These are phyloP conservation scores for Ustilago tritici DNA, from an alignment of 1,284 basidiomycete genomes.

Conservation along the genomic window DNA sequence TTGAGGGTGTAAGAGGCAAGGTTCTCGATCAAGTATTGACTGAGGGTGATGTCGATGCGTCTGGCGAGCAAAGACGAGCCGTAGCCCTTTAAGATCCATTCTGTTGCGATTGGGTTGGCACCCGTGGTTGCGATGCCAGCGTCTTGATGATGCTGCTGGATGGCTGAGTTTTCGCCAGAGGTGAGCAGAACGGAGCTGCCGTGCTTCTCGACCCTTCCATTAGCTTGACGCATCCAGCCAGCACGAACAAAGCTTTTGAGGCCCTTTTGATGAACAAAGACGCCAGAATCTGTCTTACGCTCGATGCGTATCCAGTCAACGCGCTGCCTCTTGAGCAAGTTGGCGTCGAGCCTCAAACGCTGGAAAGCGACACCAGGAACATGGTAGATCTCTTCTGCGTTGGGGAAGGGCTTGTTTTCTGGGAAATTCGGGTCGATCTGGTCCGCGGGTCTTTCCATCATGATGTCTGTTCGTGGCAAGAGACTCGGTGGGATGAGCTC, in stretches of 20 bases:
- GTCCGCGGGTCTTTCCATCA: slow-evolving; percentile 12
- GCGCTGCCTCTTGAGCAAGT: slow-evolving; percentile 32
- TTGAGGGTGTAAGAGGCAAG: slow-evolving; percentile 24
- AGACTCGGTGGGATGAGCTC: slow-evolving; percentile 48
- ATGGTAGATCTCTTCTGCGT: slow-evolving; percentile 49
- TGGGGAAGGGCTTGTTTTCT: slow-evolving; percentile 39
- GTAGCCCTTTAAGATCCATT: slow-evolving; percentile 46
- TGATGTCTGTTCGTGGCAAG: slow-evolving; percentile 36
- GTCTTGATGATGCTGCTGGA: slow-evolving; percentile 24
- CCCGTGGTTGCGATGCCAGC: slow-evolving; percentile 15
- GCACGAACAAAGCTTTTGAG: slow-evolving; percentile 46
- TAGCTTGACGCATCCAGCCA: slow-evolving; percentile 45
- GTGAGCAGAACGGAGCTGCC: slow-evolving; percentile 23
- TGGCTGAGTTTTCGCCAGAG: slow-evolving; percentile 7
- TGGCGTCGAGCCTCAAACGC: slow-evolving; percentile 46
- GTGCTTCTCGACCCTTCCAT: slow-evolving; percentile 21
- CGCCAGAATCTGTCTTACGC: slow-evolving; percentile 30
- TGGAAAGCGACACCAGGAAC: slow-evolving; percentile 44
- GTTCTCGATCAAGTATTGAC: slow-evolving; percentile 37
- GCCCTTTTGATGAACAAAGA: slow-evolving; percentile 29
- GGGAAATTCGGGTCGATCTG: slow-evolving; percentile 16
- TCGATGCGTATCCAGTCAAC: slow-evolving; percentile 57
- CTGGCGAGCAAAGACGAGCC: slow-evolving; percentile 57
- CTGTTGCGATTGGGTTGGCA: slow-evolving; percentile 18
- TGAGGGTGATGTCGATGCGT: slow-evolving; percentile 41